Conservation (phyloP, 768 basidiomycete genomes). For the Naganishia vishniacii region DNA sequence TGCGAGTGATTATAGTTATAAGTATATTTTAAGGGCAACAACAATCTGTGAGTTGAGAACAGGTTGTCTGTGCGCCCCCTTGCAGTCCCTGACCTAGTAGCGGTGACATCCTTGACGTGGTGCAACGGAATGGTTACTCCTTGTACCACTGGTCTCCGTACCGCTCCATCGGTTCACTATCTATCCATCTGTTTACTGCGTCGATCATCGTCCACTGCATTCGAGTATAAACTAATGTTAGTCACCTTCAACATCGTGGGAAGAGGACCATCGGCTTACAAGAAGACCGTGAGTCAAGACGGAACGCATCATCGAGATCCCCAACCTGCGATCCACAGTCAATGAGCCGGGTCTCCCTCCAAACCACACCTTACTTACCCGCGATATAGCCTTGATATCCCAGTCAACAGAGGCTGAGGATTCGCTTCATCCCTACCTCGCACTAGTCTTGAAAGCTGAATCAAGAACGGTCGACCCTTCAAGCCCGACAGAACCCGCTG, state of each 20-base stretch:
- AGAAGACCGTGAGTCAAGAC: conserved; percentile 88
- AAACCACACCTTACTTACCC: conserved; percentile 58
- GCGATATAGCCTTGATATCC: conserved; percentile 78
- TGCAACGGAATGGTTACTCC: too few relatives aligned
- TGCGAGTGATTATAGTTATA: too few relatives aligned
- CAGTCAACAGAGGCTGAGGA: conserved; percentile 62
- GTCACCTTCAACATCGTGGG: neutral
- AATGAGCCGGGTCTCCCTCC: neutral
- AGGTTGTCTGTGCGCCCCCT: too few relatives aligned
- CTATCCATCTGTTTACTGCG: conserved; percentile 44
- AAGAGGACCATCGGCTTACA: neutral
- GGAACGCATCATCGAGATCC: conserved; percentile 80
- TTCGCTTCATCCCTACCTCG: conserved; percentile 74
- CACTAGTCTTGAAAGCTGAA: conserved; percentile 71
- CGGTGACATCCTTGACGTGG: too few relatives aligned
- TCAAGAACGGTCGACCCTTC: conserved; percentile 62
- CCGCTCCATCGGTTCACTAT: conserved; percentile 41
- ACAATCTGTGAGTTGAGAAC: too few relatives aligned
- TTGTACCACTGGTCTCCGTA: conserved; percentile 16
- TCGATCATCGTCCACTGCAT: conserved; percentile 80
- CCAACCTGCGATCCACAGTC: conserved; percentile 33
- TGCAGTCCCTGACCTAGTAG: too few relatives aligned
- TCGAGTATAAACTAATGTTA: neutral
- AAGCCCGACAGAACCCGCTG: conserved; percentile 80
- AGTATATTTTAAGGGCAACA: too few relatives aligned